Conservation (phyloP, 2,329 filamentous ascomycete genomes). For the Harringtonia lauricola region DNA sequence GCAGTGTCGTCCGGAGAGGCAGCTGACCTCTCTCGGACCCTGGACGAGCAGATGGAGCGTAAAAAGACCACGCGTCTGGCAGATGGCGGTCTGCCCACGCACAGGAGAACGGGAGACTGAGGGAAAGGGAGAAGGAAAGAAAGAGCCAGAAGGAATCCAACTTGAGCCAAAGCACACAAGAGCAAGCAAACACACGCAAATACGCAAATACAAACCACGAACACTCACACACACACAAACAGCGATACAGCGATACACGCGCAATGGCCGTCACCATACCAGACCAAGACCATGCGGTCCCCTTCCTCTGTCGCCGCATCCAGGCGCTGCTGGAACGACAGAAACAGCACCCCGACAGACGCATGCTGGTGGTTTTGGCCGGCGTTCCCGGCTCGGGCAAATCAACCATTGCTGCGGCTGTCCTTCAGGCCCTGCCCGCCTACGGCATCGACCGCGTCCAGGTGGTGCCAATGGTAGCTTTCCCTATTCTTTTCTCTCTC, state of each 20-base stretch:
- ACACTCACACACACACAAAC: too few relatives aligned
- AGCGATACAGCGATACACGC: too few relatives aligned
- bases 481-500: neutral
- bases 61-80: neutral
- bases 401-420: constrained; percentile 65
- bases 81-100: too few relatives aligned
- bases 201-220: too few relatives aligned
- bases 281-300: neutral
- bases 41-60: too few relatives aligned
- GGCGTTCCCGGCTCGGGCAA: constrained; percentile 38
- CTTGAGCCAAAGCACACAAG: too few relatives aligned
- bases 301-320: neutral
- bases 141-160: too few relatives aligned
- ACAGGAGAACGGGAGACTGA: too few relatives aligned
- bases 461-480: constrained; percentile 13
- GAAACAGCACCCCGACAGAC: constrained; percentile 15
- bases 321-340: neutral
- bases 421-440: constrained; percentile 56
- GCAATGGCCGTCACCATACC: neutral
- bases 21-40: neutral
- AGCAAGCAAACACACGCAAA: too few relatives aligned
- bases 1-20: neutral
- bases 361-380: constrained; percentile 5
- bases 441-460: constrained; percentile 39
- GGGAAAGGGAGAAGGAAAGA: too few relatives aligned